Base-by-base conservation (phyloP, 2,329 filamentous ascomycete genomes). In the Didymellaceae sp. region DNA sequence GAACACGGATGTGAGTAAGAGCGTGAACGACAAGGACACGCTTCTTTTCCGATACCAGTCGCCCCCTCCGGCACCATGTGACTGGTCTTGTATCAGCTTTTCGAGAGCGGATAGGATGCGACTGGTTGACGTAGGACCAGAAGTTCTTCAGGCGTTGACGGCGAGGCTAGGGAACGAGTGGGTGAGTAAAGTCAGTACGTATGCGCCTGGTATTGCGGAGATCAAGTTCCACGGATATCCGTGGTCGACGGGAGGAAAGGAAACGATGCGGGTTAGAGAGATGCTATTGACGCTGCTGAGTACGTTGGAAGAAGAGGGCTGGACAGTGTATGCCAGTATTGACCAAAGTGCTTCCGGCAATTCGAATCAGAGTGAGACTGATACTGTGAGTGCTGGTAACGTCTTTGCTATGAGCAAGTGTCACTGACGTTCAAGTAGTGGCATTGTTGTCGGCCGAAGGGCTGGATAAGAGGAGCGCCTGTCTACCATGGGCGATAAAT, bases 81-180 rank as follows among this genome's bases (percentile, higher is more conserved):
- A 74, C 11, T 76, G 74, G 72, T 68, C 71, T 11, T 55, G 64
- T 30, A 68, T 77, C 22, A 67, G 63, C 3, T 77, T 77, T 54
- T 55, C 51, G 14, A 55, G 50, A 16, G 31, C 21, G 9, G 52
- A 62, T 45, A 51, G 66, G 11, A 44, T 76, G 16, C 64, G 68
- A 6, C 59, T 76, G 5, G 66, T 75, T 21, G 74, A 73, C 42
- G 56, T 41, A 8, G 42, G 55, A 6, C 31, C 46, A 2, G 53
- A 58, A 30, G 21, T 61, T 14, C 50, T 52, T 18, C 32, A 52
- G 13, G 14, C 38, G 10, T 39, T 63, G 14, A 44, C 52, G 2
- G 32, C 41, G 8, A 53, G 46, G 34, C 32, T 65, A 7, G 57
- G 52, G 10, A 37, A 41, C 9, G 22, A 45, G 21, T 56, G 56